phyloP scores from a whole-genome alignment of 257 asterid genomes.

The Rhazya stricta region DNA sequence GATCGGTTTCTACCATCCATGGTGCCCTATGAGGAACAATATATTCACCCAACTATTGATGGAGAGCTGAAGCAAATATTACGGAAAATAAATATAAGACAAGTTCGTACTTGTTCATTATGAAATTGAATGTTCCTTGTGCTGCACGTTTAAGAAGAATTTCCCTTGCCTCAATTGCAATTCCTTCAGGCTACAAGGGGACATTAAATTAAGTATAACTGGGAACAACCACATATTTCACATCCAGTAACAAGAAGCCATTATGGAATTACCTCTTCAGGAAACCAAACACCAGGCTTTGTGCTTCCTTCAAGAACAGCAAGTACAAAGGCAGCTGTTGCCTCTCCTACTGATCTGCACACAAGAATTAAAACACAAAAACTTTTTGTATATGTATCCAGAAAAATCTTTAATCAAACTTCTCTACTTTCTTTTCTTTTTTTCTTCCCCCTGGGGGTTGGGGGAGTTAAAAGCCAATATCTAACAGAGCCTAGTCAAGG shows the following conservation, averaged over 20 bases:
- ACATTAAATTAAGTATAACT: background rate
- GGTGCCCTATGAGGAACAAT: conserved; percentile 58
- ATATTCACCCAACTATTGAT: background rate
- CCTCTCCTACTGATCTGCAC: conserved; percentile 76
- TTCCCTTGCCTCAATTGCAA: conserved; percentile 83
- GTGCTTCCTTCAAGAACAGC: conserved; percentile 94
- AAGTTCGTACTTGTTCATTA: conserved; percentile 36
- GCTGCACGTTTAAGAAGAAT: conserved; percentile 71
- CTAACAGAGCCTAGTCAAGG: background rate
- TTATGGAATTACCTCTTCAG: conserved; percentile 66
- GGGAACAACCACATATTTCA: background rate
- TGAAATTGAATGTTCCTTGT: conserved; percentile 72
- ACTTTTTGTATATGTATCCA: background rate
- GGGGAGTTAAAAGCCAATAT: background rate
- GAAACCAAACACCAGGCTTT: conserved; percentile 93
- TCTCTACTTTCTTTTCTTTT: background rate
- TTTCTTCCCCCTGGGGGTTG: background rate
- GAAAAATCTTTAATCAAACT: background rate
- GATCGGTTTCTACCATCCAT: conserved; percentile 93
- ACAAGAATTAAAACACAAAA: conserved; percentile 2
- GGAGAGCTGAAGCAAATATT: background rate
- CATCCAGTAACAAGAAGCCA: background rate
- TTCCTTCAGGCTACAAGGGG: conserved; percentile 63
- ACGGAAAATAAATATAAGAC: background rate
- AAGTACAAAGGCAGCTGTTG: conserved; percentile 74